phyloP scores from a whole-genome alignment of 2,329 filamentous ascomycete genomes.

The Apiospora rasikravindrae region DNA sequence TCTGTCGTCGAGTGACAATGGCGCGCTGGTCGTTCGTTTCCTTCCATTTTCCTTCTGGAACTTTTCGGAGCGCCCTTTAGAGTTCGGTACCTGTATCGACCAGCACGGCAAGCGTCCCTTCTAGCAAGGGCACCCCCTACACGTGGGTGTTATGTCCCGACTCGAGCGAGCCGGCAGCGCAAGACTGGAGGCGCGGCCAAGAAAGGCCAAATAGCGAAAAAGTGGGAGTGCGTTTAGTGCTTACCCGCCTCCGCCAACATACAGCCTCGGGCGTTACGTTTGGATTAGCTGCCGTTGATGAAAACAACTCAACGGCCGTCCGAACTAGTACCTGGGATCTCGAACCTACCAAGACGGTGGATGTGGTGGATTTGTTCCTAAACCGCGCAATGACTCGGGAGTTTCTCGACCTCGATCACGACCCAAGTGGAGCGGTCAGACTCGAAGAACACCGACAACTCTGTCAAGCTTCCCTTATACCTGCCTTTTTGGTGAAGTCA shows the following conservation, averaged over 20 bases:
- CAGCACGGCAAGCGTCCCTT: neutral
- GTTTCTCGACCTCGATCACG: neutral
- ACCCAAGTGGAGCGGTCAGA: neutral
- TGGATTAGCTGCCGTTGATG: neutral
- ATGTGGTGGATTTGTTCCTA: neutral
- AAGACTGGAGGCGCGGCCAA: neutral
- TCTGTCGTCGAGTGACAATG: neutral
- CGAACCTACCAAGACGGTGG: neutral
- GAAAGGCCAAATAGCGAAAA: neutral
- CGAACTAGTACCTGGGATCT: neutral
- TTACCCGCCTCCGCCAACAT: neutral
- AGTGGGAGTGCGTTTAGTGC: neutral
- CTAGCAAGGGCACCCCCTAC: neutral
- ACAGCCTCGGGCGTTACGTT: neutral
- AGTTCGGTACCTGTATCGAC: neutral
- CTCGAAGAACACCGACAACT: neutral
- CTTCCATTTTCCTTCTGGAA: neutral
- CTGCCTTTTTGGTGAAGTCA: neutral
- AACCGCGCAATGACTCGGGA: conserved; percentile 1
- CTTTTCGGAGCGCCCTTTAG: neutral
- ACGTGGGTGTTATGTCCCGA: neutral
- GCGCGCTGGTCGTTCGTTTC: neutral
- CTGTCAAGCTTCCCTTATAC: neutral
- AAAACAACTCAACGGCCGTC: neutral
- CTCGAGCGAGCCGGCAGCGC: neutral